Evolutionary conservation across 345 rosid species (phyloP), one percentile per base, ranked within the genome.

Genomic region (Raphanus sativus): DNA sequence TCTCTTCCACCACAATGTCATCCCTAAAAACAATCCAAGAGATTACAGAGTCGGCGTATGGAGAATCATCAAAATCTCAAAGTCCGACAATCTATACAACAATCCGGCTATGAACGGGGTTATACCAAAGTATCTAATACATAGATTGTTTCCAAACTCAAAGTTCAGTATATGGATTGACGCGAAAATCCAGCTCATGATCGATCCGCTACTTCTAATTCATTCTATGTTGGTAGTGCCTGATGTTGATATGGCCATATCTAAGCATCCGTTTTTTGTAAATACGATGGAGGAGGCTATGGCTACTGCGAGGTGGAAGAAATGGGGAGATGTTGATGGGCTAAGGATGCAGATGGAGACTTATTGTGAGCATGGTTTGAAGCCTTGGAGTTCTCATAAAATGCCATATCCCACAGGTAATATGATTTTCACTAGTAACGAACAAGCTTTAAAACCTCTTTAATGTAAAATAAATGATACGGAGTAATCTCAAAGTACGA

Each of bases 251-350:
- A 87, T 94, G 78, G 98, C 98, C 0, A 80, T 94, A 38, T 90
- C 98, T 0, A 88, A 70, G 40, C 98, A 94, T 69, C 98, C 97
- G 0, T 89, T 80, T 73, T 92, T 77, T 45, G 58, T 79, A 10
- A 84, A 94, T 74, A 89, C 98, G 0, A 86, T 94, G 93, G 98
- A 94, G 74, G 98, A 94, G 76, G 98, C 98, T 0, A 81, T 94
- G 85, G 98, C 98, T 7, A 94, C 98, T 0, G 97, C 95, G 0
- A 84, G 97, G 84, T 92, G 98, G 98, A 89, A 85, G 88, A 94
- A 94, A 70, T 94, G 97, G 98, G 17, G 76, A 29, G 97, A 92
- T 73, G 81, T 88, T 9, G 78, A 77, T 10, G 86, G 85, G 12
- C 66, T 92, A 85, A 83, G 83, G 78, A 38, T 55, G 30, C 98